Base-by-base conservation (phyloP, 192 early-diverging fungal species). In the Fimicolochytrium jonesii region DNA sequence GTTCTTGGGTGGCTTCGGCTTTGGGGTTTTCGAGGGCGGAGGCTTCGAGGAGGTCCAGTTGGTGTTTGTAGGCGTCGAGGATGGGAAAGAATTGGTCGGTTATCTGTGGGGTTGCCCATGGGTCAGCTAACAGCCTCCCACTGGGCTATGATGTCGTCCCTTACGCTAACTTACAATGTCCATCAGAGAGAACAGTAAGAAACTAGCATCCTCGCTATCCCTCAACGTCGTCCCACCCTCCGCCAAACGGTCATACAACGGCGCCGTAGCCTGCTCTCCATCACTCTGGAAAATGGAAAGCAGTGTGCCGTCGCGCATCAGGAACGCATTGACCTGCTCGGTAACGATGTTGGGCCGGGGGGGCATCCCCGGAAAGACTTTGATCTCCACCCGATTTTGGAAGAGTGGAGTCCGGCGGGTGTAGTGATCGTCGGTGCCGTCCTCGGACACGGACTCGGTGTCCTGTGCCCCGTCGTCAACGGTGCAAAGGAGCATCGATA, bases 71-170 rank as follows among this genome's bases (percentile, higher is more conserved):
- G 33, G 51, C 59, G 29, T 72, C 63, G 11, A 68, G 17, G 17
- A 74, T 39, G 0, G 64, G 69, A 36, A 74, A 63, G 57, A 69
- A 61, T 33, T 66, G 62, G 36, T 74, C 72, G 3, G 68, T 67
- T 5, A n/a, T n/a, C n/a, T n/a, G n/a, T n/a, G n/a, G n/a, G n/a
- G n/a, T n/a, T n/a, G n/a, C n/a, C n/a, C n/a, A n/a, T n/a, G n/a
- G n/a, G n/a, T n/a, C n/a, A n/a, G n/a, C n/a, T n/a, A n/a, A n/a
- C n/a, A n/a, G n/a, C n/a, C n/a, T n/a, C n/a, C n/a, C 9, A n/a
- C n/a, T n/a, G n/a, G n/a, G n/a, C n/a, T n/a, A n/a, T n/a, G n/a
- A n/a, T n/a, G n/a, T n/a, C n/a, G n/a, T n/a, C n/a, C n/a, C n/a
- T n/a, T n/a, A n/a, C n/a, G n/a, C n/a, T n/a, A n/a, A n/a, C 61